Base-by-base conservation (phyloP, 1,284 basidiomycete genomes). In the Ustilago shanxiensis region DNA sequence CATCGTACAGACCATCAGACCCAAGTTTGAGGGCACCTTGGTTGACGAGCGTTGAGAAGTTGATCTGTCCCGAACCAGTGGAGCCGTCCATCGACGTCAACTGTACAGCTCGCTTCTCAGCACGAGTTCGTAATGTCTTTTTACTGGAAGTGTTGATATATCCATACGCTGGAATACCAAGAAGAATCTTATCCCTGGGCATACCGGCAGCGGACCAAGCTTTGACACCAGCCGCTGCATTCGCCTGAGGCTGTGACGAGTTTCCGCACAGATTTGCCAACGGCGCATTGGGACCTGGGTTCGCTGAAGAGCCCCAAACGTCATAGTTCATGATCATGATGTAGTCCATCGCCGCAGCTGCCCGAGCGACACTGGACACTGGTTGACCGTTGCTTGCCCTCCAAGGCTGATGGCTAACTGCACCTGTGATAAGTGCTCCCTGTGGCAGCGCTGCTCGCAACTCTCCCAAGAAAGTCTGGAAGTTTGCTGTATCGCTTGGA, bases 371-470 rank as follows among this genome's bases (percentile, higher is more conserved):
- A 58, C 64, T 77, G 2, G 16, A 6, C 5, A 83, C 78, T 11
- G 81, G 75, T 3, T 56, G 41, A 9, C 79, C 81, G n/a, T 68
- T 73, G 14, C 61, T 49, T 2, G 59, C 77, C 5, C 58, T 55
- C 77, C 77, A 83, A 6, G 78, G 74, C 1, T 41, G 37, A 35
- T 72, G 63, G 11, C 77, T 37, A 0, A 83, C 81, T 14, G 82
- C 78, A 0, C 65, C 81, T 22, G 82, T 82, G 22, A 85, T 64
- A 31, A 81, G 49, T 24, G 75, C 71, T 1, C 70, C 90, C 74
- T 89, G 88, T 88, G 50, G 85, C 61, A 84, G 87, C 87, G 26
- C 88, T 87, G 13, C 69, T 71, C 39, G 88, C 87, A 61, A 82
- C 78, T 33, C 86, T 83, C 33, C 56, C 33, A 83, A 50, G 63